These are phyloP conservation scores for Thymus quinquecostatus DNA, from an alignment of 257 asterid genomes.

Conservation along the genomic window DNA sequence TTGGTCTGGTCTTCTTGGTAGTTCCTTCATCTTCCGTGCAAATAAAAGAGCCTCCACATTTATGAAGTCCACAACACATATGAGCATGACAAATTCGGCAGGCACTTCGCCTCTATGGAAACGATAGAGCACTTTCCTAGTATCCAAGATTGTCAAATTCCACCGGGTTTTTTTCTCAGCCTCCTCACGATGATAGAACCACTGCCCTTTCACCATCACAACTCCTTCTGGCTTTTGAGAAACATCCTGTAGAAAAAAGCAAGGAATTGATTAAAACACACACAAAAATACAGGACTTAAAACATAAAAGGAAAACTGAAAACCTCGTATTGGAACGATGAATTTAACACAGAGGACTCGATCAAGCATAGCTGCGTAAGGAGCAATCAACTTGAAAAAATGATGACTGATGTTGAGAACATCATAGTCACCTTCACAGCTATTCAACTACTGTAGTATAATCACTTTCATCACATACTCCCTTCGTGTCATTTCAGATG, in stretches of 20 bases:
- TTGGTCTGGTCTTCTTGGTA: too few species aligned
- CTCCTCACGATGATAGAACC: conserved; percentile 97
- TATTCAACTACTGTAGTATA: too few species aligned
- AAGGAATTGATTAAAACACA: conserved; percentile 5
- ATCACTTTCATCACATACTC: too few species aligned
- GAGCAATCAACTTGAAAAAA: conserved; percentile 11
- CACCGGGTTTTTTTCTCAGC: conserved; percentile 66
- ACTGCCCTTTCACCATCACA: conserved; percentile 71
- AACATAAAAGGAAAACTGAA: conserved; percentile 12
- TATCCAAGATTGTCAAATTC: conserved; percentile 66
- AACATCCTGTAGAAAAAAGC: conserved; percentile 57
- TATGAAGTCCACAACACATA: too few species aligned
- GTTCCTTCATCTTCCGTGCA: too few species aligned
- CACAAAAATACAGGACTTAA: conserved; percentile 8
- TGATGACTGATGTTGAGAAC: conserved; percentile 11
- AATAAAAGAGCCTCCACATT: too few species aligned
- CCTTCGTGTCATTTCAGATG: too few species aligned
- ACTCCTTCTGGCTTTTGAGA: conserved; percentile 42
- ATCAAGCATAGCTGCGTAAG: neutral
- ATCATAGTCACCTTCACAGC: neutral
- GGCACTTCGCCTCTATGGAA: too few species aligned
- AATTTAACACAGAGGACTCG: neutral
- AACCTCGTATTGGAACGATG: conserved; percentile 3
- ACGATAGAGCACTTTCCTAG: conserved; percentile 40
- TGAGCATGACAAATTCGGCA: too few species aligned